These are phyloP conservation scores for Phialophora chinensis DNA, from an alignment of 2,329 filamentous ascomycete genomes.

Conservation along the genomic window DNA sequence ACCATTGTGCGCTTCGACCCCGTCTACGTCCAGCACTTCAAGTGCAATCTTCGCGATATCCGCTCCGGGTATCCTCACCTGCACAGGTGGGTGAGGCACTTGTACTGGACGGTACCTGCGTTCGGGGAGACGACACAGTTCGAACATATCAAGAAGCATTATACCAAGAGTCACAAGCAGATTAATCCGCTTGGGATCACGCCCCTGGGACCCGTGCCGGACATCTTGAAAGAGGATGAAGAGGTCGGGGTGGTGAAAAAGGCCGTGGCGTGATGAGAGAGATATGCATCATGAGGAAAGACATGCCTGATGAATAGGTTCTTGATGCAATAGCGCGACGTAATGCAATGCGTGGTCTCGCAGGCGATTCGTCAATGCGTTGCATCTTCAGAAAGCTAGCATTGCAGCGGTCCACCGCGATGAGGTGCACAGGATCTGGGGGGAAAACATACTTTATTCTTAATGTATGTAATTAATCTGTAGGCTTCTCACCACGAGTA, in stretches of 20 bases:
- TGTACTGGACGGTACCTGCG: slow-evolving; percentile 83
- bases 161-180: slow-evolving; percentile 69
- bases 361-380: no score
- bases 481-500: no score
- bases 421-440: no score
- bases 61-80: slow-evolving; percentile 80
- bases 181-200: slow-evolving; percentile 75
- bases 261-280: background rate
- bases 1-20: slow-evolving; percentile 75
- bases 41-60: slow-evolving; percentile 85
- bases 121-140: slow-evolving; percentile 87
- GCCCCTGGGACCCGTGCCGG: slow-evolving; percentile 80
- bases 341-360: no score
- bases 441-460: no score
- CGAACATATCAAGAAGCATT: slow-evolving; percentile 89
- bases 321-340: no score
- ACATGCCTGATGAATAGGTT: no score
- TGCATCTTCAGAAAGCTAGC: background rate
- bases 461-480: no score
- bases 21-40: slow-evolving; percentile 82
- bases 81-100: slow-evolving; percentile 78
- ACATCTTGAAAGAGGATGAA: slow-evolving; percentile 77
- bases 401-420: no score
- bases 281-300: background rate
- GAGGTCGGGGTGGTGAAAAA: slow-evolving; percentile 69